phyloP scores from a whole-genome alignment of 1,284 basidiomycete species.

The Heliocybe sulcata region DNA sequence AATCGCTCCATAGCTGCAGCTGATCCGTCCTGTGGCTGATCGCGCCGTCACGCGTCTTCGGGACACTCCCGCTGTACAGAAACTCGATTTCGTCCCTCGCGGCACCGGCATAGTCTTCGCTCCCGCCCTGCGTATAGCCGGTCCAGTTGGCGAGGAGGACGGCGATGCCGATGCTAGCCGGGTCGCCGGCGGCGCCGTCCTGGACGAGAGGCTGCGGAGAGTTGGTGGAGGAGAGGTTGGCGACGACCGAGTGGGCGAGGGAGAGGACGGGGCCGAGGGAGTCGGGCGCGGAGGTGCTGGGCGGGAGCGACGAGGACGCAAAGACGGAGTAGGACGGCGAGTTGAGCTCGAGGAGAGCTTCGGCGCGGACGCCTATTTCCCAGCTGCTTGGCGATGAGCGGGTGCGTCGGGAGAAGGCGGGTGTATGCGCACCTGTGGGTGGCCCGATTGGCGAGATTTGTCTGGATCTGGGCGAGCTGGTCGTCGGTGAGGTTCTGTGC shows the following conservation, averaged over 20 bases:
- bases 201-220: slow-evolving; percentile 41
- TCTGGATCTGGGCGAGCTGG: slow-evolving; percentile 29
- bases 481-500: slow-evolving; percentile 25
- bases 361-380: slow-evolving; percentile 75
- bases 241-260: slow-evolving; percentile 51
- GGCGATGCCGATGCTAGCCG: slow-evolving; percentile 59
- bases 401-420: background rate
- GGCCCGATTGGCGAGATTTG: slow-evolving; percentile 38
- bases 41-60: slow-evolving; percentile 48
- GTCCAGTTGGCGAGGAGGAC: slow-evolving; percentile 58
- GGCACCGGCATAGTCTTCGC: slow-evolving; percentile 31
- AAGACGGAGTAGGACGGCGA: slow-evolving; percentile 61
- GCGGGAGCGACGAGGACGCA: slow-evolving; percentile 28
- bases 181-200: slow-evolving; percentile 61
- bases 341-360: slow-evolving; percentile 67
- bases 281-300: slow-evolving; percentile 27
- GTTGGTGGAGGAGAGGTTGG: slow-evolving; percentile 32
- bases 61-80: slow-evolving; percentile 44
- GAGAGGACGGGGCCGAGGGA: slow-evolving; percentile 45
- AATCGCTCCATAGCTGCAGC: slow-evolving; percentile 25
- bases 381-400: slow-evolving; percentile 39
- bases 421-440: slow-evolving; percentile 39
- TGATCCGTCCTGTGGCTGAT: slow-evolving; percentile 23
- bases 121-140: slow-evolving; percentile 17
- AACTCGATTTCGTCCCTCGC: slow-evolving; percentile 52